These are phyloP conservation scores for Aspergillus sp. DNA, from an alignment of 2,329 filamentous ascomycete genomes.

Conservation along the genomic window DNA sequence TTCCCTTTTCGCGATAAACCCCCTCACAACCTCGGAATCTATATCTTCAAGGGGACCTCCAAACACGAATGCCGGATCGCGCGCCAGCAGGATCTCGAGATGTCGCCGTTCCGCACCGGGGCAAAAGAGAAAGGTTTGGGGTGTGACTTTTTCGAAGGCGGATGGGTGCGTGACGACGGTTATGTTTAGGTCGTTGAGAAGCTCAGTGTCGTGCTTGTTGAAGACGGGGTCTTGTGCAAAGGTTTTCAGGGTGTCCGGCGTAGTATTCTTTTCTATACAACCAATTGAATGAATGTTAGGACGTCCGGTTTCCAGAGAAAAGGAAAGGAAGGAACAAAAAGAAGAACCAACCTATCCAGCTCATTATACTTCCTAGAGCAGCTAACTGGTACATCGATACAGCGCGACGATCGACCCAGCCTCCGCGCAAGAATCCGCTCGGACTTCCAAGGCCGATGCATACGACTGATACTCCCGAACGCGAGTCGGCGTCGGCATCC, in stretches of 20 bases:
- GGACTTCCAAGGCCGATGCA: slow-evolving; percentile 44
- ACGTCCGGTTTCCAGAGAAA: no score
- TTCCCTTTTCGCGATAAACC: slow-evolving; percentile 19
- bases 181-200: slow-evolving; percentile 38
- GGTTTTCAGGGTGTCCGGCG: slow-evolving; percentile 8
- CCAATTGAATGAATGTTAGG: no score
- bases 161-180: slow-evolving; percentile 48
- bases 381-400: slow-evolving; percentile 44
- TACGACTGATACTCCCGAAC: slow-evolving; percentile 23
- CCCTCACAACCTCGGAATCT: slow-evolving; percentile 23
- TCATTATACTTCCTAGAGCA: slow-evolving; percentile 32
- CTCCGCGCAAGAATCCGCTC: slow-evolving; percentile 42
- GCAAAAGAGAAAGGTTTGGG: slow-evolving; percentile 58
- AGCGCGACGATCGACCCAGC: slow-evolving; percentile 42
- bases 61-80: slow-evolving; percentile 55
- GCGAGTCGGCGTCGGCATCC: slow-evolving; percentile 16
- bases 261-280: background rate
- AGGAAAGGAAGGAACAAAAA: background rate
- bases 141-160: slow-evolving; percentile 53
- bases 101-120: slow-evolving; percentile 56
- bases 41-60: slow-evolving; percentile 49
- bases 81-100: slow-evolving; percentile 53
- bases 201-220: slow-evolving; percentile 39
- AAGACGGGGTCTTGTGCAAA: slow-evolving; percentile 60
- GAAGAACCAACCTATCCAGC: slow-evolving; percentile 23